phyloP scores from a whole-genome alignment of 2,329 filamentous ascomycete genomes.

The Aspergillus sergii region DNA sequence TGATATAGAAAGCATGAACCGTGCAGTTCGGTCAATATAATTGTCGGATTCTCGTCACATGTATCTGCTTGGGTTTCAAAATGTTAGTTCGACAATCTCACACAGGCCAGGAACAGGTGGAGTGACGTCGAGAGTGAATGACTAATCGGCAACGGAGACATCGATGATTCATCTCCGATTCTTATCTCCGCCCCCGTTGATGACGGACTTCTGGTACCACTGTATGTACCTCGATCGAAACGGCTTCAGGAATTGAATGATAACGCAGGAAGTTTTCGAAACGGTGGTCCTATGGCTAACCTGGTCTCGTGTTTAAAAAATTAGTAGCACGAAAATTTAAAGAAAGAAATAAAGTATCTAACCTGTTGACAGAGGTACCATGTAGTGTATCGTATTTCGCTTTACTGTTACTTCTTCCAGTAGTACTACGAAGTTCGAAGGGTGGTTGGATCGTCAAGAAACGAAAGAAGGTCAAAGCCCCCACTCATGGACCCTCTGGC shows the following conservation, averaged over 20 bases:
- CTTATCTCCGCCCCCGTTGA: slow-evolving; percentile 14
- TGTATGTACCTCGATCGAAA: too few species aligned
- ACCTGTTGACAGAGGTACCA: not conserved
- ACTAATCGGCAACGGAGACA: slow-evolving; percentile 13
- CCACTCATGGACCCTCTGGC: slow-evolving; percentile 4
- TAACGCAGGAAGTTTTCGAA: not conserved
- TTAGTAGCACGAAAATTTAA: not conserved
- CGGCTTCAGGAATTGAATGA: not conserved
- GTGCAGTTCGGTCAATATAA: not conserved
- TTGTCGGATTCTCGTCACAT: not conserved
- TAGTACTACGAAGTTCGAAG: not conserved
- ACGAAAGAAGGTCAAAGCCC: not conserved
- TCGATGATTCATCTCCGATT: not conserved
- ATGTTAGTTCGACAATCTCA: too few species aligned
- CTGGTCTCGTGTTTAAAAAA: not conserved
- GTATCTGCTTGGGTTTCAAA: too few species aligned
- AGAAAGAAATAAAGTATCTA: not conserved
- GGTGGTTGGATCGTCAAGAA: not conserved
- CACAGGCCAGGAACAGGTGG: not conserved
- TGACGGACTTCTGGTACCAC: not conserved
- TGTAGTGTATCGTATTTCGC: not conserved
- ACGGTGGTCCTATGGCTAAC: not conserved
- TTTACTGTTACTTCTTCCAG: not conserved
- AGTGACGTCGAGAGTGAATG: slow-evolving; percentile 2
- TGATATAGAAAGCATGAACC: not conserved